A percentile compares a stretch with the other conserved stretches of the same genome.
phyloP scores from a whole-genome alignment of 495 filamentous ascomycete genomes.

The Hypomontagnella submonticulosa region DNA sequence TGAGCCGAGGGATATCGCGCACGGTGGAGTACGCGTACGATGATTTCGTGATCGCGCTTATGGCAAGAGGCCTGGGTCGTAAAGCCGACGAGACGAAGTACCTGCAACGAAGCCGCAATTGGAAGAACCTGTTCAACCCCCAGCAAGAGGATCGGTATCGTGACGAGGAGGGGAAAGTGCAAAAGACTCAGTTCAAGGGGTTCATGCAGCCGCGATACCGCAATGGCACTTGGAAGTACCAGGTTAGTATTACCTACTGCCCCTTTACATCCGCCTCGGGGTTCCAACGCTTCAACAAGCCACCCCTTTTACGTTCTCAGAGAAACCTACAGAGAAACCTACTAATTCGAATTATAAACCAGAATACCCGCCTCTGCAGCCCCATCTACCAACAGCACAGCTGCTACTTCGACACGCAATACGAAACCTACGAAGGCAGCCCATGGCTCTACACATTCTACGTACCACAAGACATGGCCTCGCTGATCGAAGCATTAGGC shows the following conservation, averaged over 20 bases:
- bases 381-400: slow-evolving; percentile 55
- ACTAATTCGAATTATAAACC: not conserved
- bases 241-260: not conserved
- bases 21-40: slow-evolving; percentile 81
- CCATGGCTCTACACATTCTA: slow-evolving; percentile 79
- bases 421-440: slow-evolving; percentile 77
- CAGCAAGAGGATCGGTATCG: slow-evolving; percentile 52
- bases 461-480: slow-evolving; percentile 76
- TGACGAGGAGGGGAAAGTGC: slow-evolving; percentile 34
- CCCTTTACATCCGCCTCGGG: no score
- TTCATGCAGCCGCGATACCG: slow-evolving; percentile 73
- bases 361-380: slow-evolving; percentile 73
- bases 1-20: slow-evolving; percentile 70
- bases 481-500: slow-evolving; percentile 67
- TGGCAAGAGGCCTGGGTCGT: slow-evolving; percentile 65
- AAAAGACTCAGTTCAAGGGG: slow-evolving; percentile 65
- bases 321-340: no score
- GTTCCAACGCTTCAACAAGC: no score
- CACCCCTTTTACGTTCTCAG: no score
- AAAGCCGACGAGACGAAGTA: slow-evolving; percentile 65
- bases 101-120: slow-evolving; percentile 64
- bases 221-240: slow-evolving; percentile 73
- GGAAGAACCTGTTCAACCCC: slow-evolving; percentile 65
- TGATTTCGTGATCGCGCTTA: slow-evolving; percentile 69
- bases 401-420: slow-evolving; percentile 66